These are phyloP conservation scores for Aotearoamyces nothofagi DNA, from an alignment of 2,329 filamentous ascomycete species.

Conservation along the genomic window DNA sequence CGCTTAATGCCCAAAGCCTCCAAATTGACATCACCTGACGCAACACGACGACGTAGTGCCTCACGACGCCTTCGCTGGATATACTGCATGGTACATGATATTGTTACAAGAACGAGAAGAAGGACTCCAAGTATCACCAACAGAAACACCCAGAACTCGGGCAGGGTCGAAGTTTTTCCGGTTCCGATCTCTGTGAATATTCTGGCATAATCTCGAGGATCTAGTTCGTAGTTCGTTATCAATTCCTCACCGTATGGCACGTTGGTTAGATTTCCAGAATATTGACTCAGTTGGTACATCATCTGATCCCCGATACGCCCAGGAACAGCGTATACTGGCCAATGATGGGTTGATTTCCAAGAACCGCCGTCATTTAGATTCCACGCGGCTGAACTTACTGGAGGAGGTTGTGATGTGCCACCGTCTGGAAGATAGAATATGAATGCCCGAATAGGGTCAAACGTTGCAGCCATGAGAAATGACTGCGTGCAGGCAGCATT, in stretches of 20 bases:
- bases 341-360: conserved; percentile 61
- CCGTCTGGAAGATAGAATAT: conserved; percentile 47
- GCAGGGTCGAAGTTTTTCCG: conserved; percentile 32
- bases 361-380: conserved; percentile 47
- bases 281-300: conserved; percentile 56
- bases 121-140: conserved; percentile 58
- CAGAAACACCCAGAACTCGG: conserved; percentile 70
- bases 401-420: conserved; percentile 45
- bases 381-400: conserved; percentile 51
- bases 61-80: conserved; percentile 58
- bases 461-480: conserved; percentile 49
- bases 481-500: conserved; percentile 54
- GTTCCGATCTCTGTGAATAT: conserved; percentile 41
- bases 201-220: conserved; percentile 41
- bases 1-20: conserved; percentile 76
- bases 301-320: conserved; percentile 49
- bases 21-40: conserved; percentile 67
- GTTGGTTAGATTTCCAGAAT: conserved; percentile 59
- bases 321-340: conserved; percentile 72
- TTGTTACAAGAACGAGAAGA: conserved; percentile 48
- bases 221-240: conserved; percentile 34
- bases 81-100: conserved; percentile 60
- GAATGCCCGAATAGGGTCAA: conserved; percentile 44
- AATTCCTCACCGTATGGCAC: conserved; percentile 44
- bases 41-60: conserved; percentile 53